Conservation (phyloP, 2,329 filamentous ascomycete species). For the Mariannaea elegans region DNA sequence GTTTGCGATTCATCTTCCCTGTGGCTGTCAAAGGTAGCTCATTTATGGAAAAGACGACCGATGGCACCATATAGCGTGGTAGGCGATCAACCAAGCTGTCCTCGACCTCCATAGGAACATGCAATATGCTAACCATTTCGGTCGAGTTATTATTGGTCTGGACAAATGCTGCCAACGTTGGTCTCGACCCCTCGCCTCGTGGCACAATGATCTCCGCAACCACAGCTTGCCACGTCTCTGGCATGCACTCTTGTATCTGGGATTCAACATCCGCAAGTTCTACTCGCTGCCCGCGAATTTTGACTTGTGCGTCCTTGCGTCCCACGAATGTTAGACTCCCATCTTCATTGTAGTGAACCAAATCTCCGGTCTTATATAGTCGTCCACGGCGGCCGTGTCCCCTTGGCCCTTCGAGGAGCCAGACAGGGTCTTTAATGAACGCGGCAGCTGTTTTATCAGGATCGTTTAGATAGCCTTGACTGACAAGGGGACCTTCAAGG, state of each 20-base stretch:
- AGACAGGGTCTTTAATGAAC: neutral
- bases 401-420: neutral
- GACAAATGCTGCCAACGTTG: constrained; percentile 8
- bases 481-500: constrained; percentile 5
- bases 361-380: constrained; percentile 58
- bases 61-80: constrained; percentile 32
- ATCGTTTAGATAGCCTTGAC: neutral
- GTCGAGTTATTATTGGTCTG: too few species aligned
- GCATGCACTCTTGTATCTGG: constrained; percentile 2
- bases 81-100: constrained; percentile 17
- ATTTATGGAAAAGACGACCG: constrained; percentile 20
- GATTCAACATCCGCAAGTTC: constrained; percentile 52
- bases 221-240: neutral
- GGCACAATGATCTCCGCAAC: constrained; percentile 16
- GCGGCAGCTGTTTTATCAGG: neutral
- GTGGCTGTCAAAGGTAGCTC: constrained; percentile 24
- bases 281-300: constrained; percentile 64
- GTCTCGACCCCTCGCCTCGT: neutral
- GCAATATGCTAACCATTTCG: too few species aligned
- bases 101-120: too few species aligned
- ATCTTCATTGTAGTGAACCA: constrained; percentile 52
- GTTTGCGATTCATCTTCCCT: constrained; percentile 27
- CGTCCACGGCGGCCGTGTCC: constrained; percentile 11
- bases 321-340: constrained; percentile 55
- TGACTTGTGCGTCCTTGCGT: constrained; percentile 65